These are phyloP conservation scores for Fagus sylvatica DNA, from an alignment of 306 rosid species.

Conservation along the genomic window DNA sequence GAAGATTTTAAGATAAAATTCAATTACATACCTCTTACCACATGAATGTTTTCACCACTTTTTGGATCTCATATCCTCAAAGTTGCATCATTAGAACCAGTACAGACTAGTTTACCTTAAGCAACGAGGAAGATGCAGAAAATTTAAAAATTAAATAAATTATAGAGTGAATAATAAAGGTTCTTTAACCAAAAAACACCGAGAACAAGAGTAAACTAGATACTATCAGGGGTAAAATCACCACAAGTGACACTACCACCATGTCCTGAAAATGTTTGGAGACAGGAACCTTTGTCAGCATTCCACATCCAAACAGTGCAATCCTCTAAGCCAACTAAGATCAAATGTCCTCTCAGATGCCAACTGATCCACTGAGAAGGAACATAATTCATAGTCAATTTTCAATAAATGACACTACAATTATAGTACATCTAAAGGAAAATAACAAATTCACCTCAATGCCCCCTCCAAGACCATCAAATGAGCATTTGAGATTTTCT, in stretches of 20 bases:
- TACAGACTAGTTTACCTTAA: slow-evolving; percentile 79
- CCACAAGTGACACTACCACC: slow-evolving; percentile 82
- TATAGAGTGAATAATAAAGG: slow-evolving; percentile 1
- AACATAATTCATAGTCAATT: slow-evolving; percentile 25
- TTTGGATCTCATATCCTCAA: slow-evolving; percentile 91
- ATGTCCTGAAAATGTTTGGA: slow-evolving; percentile 73
- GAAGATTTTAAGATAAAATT: slow-evolving; percentile 12
- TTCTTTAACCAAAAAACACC: slow-evolving; percentile 1
- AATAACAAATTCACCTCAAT: slow-evolving; percentile 56
- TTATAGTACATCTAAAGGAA: neutral
- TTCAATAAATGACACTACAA: slow-evolving; percentile 9
- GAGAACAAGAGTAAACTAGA: slow-evolving; percentile 27
- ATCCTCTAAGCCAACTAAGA: slow-evolving; percentile 91
- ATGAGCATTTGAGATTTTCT: slow-evolving; percentile 48
- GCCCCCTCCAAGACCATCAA: slow-evolving; percentile 83
- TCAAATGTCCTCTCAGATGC: slow-evolving; percentile 85
- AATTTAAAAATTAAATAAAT: neutral
- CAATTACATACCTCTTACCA: slow-evolving; percentile 59
- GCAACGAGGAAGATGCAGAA: slow-evolving; percentile 28
- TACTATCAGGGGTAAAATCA: slow-evolving; percentile 97
- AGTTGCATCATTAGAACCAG: slow-evolving; percentile 90
- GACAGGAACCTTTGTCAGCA: slow-evolving; percentile 55
- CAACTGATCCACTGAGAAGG: slow-evolving; percentile 83
- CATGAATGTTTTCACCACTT: slow-evolving; percentile 76
- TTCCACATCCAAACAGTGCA: slow-evolving; percentile 91